Evolutionary conservation across 495 filamentous ascomycete genomes (phyloP), one percentile per base, ranked within the genome.

Genomic region (Astrothelium macrocarpum): DNA sequence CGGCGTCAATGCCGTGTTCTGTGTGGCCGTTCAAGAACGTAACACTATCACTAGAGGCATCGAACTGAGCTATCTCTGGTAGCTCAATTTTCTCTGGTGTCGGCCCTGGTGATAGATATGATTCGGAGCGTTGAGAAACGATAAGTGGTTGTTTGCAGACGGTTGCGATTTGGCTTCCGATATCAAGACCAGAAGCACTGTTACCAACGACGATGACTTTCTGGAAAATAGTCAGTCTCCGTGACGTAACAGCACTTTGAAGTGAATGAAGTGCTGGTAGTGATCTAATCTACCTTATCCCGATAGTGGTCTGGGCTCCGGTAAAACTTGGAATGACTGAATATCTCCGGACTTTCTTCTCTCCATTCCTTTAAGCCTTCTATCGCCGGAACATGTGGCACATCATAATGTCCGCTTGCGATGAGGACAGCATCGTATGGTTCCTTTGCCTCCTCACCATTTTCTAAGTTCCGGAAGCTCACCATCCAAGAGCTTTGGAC

Each of bases 261-360:
- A n/a, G n/a, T 16, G 43, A 66, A 31, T 32, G 31, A 28, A 20
- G 43, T 66, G 14, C 7, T 32, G 39, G 36, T 14, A 61, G n/a
- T 20, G n/a, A 18, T 49, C 43, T 20, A 20, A 5, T 9, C 29
- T 29, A 56, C 60, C 49, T 87, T 87, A 12, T 71, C 75, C 16
- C 70, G 71, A 70, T 85, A 94, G 0, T 71, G 62, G 14, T 81
- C 79, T 0, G 90, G 80, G 0, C 73, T 77, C 45, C 90, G 82
- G 70, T 89, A 97, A 32, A 82, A 80, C 67, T 92, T 96, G 12
- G 91, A 91, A 72, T 97, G 93, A 0, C 83, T 82, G 26, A 96
- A 88, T 0, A 78, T 64, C 0, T 80, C 82, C 0, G 88, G 88
- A 64, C 90, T 82, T 2, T 73, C 68, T 31, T 72, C 62, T 69